phyloP scores from a whole-genome alignment of 371 early-diverging fungal genomes.

The Mucor plumbeus region DNA sequence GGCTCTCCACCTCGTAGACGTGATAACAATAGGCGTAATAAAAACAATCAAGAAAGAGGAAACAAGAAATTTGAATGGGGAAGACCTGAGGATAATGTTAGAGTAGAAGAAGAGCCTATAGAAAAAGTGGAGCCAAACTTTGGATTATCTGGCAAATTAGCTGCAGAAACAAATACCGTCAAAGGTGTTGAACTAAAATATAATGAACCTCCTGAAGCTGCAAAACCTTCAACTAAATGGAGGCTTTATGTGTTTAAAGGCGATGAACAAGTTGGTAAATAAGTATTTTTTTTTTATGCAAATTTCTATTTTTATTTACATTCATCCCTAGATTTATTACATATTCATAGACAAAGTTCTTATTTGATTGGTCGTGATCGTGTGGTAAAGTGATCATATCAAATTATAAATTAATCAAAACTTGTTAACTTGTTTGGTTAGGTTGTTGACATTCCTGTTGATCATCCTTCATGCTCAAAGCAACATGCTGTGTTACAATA shows the following conservation, averaged over 20 bases:
- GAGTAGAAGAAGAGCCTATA: constrained; percentile 47
- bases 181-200: constrained; percentile 90
- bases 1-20: constrained; percentile 29
- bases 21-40: constrained; percentile 13
- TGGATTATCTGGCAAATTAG: constrained; percentile 83
- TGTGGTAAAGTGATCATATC: constrained; percentile 52
- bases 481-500: constrained; percentile 90
- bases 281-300: background rate
- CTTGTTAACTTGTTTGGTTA: constrained; percentile 20
- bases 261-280: constrained; percentile 79
- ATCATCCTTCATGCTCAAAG: constrained; percentile 86
- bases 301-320: too few relatives aligned
- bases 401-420: background rate
- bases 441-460: constrained; percentile 91
- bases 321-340: constrained; percentile 70
- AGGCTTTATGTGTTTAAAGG: constrained; percentile 94
- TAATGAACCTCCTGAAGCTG: constrained; percentile 89
- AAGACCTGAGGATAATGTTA: constrained; percentile 35
- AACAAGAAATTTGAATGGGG: constrained; percentile 42
- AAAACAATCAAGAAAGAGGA: background rate
- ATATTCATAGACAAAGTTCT: constrained; percentile 86
- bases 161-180: constrained; percentile 81
- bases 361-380: constrained; percentile 92
- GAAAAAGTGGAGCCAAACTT: constrained; percentile 79
- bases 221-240: constrained; percentile 76